Evolutionary conservation across 2,329 filamentous ascomycete species (phyloP).

Genomic region (Metarhizium guizhouense): DNA sequence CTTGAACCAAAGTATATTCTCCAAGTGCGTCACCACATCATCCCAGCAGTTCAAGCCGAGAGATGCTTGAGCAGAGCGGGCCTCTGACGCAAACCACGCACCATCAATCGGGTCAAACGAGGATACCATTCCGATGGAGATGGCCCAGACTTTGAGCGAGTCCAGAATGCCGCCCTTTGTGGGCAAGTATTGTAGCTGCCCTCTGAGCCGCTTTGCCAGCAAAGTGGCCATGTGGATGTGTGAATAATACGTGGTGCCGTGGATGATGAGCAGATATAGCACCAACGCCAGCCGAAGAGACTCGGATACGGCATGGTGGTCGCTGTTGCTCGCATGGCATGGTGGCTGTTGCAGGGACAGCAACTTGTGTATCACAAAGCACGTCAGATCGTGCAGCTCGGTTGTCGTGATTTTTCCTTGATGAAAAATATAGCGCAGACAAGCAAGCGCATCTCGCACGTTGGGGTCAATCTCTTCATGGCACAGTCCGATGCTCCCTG

Average conservation of each 20-base stretch:
- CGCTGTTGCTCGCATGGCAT: background rate
- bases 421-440: constrained; percentile 35
- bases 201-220: constrained; percentile 23
- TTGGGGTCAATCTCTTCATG: constrained; percentile 22
- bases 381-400: constrained; percentile 44
- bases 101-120: constrained; percentile 17
- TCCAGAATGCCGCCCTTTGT: constrained; percentile 3
- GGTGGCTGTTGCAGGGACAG: constrained; percentile 17
- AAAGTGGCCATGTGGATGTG: constrained; percentile 28
- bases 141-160: constrained; percentile 31
- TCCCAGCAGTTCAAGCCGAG: background rate
- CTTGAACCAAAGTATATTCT: background rate
- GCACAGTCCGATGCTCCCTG: constrained; percentile 5
- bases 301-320: constrained; percentile 23
- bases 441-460: constrained; percentile 28
- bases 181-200: constrained; percentile 17
- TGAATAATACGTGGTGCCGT: constrained; percentile 48
- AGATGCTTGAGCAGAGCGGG: constrained; percentile 3
- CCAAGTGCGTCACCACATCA: background rate
- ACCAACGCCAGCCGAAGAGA: constrained; percentile 36
- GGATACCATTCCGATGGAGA: constrained; percentile 30
- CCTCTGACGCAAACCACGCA: constrained; percentile 20
- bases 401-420: constrained; percentile 27
- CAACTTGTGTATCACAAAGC: constrained; percentile 43
- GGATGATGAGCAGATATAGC: constrained; percentile 44